Evolutionary conservation across 208 protist genomes (phyloP), one percentile per base, ranked within the genome.

Genomic region (Leishmania aethiopica): DNA sequence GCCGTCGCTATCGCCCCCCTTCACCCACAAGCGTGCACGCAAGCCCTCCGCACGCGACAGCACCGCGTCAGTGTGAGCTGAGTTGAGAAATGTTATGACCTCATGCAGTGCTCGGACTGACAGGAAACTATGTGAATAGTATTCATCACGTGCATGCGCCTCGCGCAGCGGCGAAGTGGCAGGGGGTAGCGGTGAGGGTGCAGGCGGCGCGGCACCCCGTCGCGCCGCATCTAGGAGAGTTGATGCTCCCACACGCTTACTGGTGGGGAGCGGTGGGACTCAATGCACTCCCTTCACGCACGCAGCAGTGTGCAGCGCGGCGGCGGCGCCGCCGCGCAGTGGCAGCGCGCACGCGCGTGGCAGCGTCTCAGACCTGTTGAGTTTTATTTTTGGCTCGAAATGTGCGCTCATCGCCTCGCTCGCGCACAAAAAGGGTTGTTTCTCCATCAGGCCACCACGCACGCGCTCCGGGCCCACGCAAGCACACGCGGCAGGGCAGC

Each of bases 321-420:
- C 37, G 37, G 37, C 37, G 37, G 37, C 37, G 37, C 37, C 37
- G 37, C 37, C 37, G 37, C 37, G 37, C 37, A 40, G 37, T 28
- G 66, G 78, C 49, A 51, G 78, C 47, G 51, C 37, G 37, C 37
- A 40, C 37, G 37, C 37, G 37, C 37, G 37, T 40, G 37, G 37
- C 37, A 40, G 37, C 37, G 37, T 45, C 60, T 83, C 80, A 83
- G 80, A 83, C 80, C 80, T 79, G 72, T 78, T 83, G 80, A 83
- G 80, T 83, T 83, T 83, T 79, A 6, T 57, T 19, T 83, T 83
- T 83, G 80, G 80, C 80, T 83, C 72, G 51, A 83, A 79, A 69
- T 45, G 80, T 79, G 80, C 80, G 80, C 80, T 83, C 80, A 83
- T 79, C 8, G 80, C 80, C n/a, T 83, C 74, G 73, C 80, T 78